Conservation (phyloP, 2,329 filamentous ascomycete species). For the Stagonosporopsis tanaceti region DNA sequence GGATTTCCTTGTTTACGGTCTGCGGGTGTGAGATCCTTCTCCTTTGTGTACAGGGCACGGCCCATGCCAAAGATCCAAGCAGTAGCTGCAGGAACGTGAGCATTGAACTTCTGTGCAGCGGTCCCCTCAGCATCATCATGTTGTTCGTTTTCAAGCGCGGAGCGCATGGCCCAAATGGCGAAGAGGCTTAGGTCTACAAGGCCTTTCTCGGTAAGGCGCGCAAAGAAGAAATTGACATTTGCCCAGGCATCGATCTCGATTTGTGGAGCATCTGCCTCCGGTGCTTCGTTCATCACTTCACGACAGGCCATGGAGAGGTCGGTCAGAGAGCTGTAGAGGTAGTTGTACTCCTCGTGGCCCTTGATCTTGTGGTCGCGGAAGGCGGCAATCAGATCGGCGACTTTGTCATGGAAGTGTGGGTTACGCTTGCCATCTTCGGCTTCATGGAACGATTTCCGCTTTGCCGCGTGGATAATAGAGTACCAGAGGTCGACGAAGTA, state of each 20-base stretch:
- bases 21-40: conserved; percentile 40
- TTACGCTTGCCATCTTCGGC: not conserved
- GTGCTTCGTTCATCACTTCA: conserved; percentile 44
- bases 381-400: conserved; percentile 32
- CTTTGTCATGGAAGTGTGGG: conserved; percentile 22
- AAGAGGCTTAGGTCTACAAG: conserved; percentile 32
- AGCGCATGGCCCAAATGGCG: conserved; percentile 41
- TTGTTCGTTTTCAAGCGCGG: conserved; percentile 35
- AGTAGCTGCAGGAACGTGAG: conserved; percentile 39
- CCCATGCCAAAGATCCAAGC: conserved; percentile 39
- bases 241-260: conserved; percentile 42
- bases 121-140: conserved; percentile 29
- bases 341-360: conserved; percentile 28
- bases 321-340: conserved; percentile 30
- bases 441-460: conserved; percentile 29
- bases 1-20: conserved; percentile 40
- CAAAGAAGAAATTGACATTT: conserved; percentile 45
- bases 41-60: conserved; percentile 30
- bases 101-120: conserved; percentile 35
- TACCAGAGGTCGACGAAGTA: conserved; percentile 40
- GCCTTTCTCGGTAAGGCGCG: conserved; percentile 28
- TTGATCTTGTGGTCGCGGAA: conserved; percentile 38
- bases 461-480: conserved; percentile 43
- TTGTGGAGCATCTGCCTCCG: conserved; percentile 26
- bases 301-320: conserved; percentile 35